Evolutionary conservation across 2,329 filamentous ascomycete species (phyloP), one percentile per base, ranked within the genome.

Genomic region (Sporothrix brasiliensis): DNA sequence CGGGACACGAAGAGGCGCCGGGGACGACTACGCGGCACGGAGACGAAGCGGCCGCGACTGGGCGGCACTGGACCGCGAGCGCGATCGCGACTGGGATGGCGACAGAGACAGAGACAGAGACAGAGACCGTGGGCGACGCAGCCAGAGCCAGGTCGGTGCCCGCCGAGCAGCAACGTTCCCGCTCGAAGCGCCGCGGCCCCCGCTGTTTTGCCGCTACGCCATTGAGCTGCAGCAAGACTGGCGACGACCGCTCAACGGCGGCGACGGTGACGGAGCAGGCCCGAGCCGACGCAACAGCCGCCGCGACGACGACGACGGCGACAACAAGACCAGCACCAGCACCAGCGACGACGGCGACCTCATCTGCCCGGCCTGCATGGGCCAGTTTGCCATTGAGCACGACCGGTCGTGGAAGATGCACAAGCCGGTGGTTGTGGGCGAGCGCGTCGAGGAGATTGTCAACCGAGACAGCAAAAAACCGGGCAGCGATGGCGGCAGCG

Each of bases 1-100:
- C 39, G 72, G 74, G 11, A 70, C 75, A 27, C 58, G 73, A 21
- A 11, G 41, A 41, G 61, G 41, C n/a, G 27, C 13, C 1, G 30
- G 3, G 21, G 24, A 58, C 7, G 61, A 60, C 41, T 24, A 61
- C 53, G 41, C 13, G 84, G 52, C 88, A 80, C 82, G 56, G 39
- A 16, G 39, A 88, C 86, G 7, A 87, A 76, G 88, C 86, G 47
- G 88, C 85, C 76, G 88, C 85, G 13, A 86, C 77, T 65, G 61
- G 61, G 61, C 19, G 39, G n/a, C 41, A 85, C 13, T 63, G 34
- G 13, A 86, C 77, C 24, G 58, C 5, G 34, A 58, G 5, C 50
- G 53, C 11, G 53, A 56, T 27, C 53, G 53, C 2, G 54, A 58
- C 85, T 27, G 60, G 21, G 58, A 63, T 4, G 3, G 39, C 6